Percentiles rank a stretch among this genome's conserved stretches.
These are phyloP conservation scores for Phytopythium delawarense DNA, from an alignment of 352 stramenopile species.

Conservation along the genomic window DNA sequence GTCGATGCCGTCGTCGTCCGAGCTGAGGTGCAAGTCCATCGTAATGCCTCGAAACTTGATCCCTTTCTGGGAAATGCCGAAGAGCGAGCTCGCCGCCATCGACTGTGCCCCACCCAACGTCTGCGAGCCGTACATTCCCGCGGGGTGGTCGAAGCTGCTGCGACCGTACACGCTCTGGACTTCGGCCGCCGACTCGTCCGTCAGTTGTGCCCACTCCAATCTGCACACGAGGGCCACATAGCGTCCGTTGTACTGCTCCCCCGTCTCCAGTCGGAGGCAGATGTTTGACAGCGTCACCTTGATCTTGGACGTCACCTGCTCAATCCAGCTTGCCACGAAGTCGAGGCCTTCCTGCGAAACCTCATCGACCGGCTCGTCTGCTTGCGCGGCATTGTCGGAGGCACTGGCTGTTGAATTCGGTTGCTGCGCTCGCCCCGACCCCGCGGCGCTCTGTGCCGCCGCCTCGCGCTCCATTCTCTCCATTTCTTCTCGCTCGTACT, in stretches of 20 bases:
- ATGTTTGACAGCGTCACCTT: conserved; percentile 88
- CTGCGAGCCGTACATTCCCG: conserved; percentile 26
- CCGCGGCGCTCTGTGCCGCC: neutral
- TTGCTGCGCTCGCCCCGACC: neutral
- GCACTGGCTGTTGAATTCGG: neutral
- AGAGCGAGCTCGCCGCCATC: conserved; percentile 76
- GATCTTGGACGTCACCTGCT: conserved; percentile 88
- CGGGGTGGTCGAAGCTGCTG: conserved; percentile 25
- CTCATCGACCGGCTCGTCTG: conserved; percentile 54
- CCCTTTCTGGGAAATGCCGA: conserved; percentile 82
- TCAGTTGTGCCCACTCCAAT: conserved; percentile 80
- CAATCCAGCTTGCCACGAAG: conserved; percentile 88
- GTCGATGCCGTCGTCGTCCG: conserved; percentile 39
- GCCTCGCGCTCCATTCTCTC: conserved; percentile 11
- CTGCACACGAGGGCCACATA: conserved; percentile 71
- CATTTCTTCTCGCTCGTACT: conserved; percentile 7
- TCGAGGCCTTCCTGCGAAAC: conserved; percentile 87
- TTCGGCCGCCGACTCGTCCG: conserved; percentile 77
- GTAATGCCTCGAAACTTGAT: conserved; percentile 82
- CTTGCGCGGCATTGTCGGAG: neutral
- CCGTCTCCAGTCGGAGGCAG: conserved; percentile 70
- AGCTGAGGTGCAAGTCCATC: conserved; percentile 74
- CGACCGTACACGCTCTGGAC: conserved; percentile 67
- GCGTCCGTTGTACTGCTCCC: conserved; percentile 48
- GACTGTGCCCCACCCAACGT: conserved; percentile 51